Base-by-base conservation (phyloP, 352 stramenopile species). In the Pythium utonaiense region DNA sequence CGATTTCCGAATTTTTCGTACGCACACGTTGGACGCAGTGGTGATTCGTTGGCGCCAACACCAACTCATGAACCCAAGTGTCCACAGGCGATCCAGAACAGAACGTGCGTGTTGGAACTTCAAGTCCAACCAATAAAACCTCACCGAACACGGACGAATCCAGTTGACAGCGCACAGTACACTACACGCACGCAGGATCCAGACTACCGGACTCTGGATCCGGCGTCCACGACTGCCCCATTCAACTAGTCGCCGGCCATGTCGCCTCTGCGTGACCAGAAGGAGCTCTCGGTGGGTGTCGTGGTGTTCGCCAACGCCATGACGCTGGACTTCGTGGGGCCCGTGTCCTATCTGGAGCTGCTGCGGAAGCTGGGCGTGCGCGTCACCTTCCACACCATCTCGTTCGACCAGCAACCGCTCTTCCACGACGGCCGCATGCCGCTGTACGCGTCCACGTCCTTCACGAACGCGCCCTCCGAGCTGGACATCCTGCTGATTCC, bases 231-330 rank as follows among this genome's bases (percentile, higher is more conserved):
- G n/a, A n/a, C n/a, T n/a, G n/a, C n/a, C n/a, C n/a, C n/a, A n/a
- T n/a, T n/a, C n/a, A n/a, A n/a, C n/a, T n/a, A n/a, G n/a, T n/a
- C n/a, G n/a, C n/a, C n/a, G n/a, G 34, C 21, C 13, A 60, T 60
- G 53, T 16, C 25, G 5, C 22, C 8, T 12, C 38, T 60, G 3
- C 36, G 41, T 9, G 28, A 56, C 36, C 28, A 22, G 16, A 16
- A 42, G 42, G 47, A 64, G 57, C 56, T 88, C n/a, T 56, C 30
- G 7, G 61, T 88, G 17, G 78, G 73, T 51, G 73, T 88, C 22
- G 63, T 88, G 48, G 69, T 89, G 27, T 88, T 80, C 52, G 62
- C 74, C n/a, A 60, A 64, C 28, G 74, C 80, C 45, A 77, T 80
- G 68, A 56, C 74, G 54, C 69, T 86, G 38, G 78, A 88, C 58